phyloP scores from a whole-genome alignment of 177 flowering plant genomes.

The Vitis hybrid region DNA sequence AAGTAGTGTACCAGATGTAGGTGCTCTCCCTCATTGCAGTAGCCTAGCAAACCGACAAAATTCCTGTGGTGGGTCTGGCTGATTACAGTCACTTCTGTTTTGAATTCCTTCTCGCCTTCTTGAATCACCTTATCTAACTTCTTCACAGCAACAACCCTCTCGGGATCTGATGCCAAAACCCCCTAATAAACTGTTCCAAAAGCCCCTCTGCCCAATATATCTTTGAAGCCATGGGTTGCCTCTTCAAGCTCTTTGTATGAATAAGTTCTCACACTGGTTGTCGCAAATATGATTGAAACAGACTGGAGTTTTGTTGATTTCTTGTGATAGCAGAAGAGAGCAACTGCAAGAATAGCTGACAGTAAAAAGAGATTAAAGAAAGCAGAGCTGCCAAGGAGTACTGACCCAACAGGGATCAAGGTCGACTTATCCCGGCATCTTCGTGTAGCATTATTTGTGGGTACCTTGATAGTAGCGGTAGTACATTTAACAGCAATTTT shows the following conservation, averaged over 20 bases:
- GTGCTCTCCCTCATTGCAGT: too few species aligned
- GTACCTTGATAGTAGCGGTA: neutral
- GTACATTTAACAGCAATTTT: neutral
- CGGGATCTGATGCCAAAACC: neutral
- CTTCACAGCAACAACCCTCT: conserved; percentile 16
- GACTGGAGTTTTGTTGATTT: neutral
- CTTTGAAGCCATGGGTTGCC: conserved; percentile 15
- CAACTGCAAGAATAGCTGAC: neutral
- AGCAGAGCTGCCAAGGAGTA: conserved; percentile 9
- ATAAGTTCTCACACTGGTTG: neutral
- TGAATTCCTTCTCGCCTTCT: conserved; percentile 23
- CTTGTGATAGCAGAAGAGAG: neutral
- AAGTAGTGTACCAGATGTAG: fast-evolving
- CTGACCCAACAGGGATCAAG: neutral
- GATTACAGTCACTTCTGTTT: conserved; percentile 20
- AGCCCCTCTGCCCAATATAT: conserved; percentile 23
- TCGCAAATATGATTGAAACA: neutral
- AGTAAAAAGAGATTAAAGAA: neutral
- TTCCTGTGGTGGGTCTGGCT: conserved; percentile 24
- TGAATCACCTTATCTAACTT: conserved; percentile 16
- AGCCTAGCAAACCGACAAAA: conserved; percentile 3
- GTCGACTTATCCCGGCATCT: neutral
- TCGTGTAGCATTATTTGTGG: neutral
- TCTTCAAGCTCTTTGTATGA: conserved; percentile 14
- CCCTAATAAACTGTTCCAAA: neutral